phyloP scores from a whole-genome alignment of 2,329 filamentous ascomycete genomes.

The Paraconiothyrium sp. region DNA sequence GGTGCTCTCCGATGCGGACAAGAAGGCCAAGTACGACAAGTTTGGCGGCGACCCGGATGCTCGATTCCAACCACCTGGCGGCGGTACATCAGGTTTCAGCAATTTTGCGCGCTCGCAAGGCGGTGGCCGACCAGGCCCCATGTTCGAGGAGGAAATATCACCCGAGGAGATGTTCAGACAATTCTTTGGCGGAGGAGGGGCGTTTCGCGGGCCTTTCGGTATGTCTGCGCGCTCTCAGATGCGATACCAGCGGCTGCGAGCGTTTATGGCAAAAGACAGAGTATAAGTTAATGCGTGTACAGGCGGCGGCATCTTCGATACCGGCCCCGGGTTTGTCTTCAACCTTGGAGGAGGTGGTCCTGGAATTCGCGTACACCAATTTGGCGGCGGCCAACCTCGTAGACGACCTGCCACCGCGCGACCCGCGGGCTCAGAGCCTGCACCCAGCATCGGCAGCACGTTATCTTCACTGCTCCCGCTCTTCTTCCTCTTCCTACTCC shows the following conservation, averaged over 20 bases:
- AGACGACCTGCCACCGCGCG: conserved; percentile 72
- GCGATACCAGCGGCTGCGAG: conserved; percentile 12
- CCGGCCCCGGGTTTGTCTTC: conserved; percentile 90
- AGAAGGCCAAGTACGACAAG: conserved; percentile 86
- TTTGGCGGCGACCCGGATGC: conserved; percentile 93
- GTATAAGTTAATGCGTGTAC: conserved; percentile 14
- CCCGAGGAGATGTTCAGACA: conserved; percentile 97
- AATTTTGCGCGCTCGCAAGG: conserved; percentile 62
- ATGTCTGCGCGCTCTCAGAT: conserved; percentile 42
- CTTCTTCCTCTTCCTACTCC: conserved; percentile 81
- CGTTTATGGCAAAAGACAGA: conserved; percentile 16
- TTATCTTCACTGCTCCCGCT: conserved; percentile 85
- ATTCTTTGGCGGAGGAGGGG: conserved; percentile 85
- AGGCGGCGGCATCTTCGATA: conserved; percentile 71
- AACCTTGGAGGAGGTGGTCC: conserved; percentile 93
- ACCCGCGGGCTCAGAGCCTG: conserved; percentile 61
- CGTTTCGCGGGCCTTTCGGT: conserved; percentile 73
- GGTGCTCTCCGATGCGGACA: conserved; percentile 90
- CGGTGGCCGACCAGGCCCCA: conserved; percentile 64
- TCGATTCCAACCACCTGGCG: conserved; percentile 73
- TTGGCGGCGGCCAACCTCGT: conserved; percentile 81
- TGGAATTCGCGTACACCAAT: conserved; percentile 93
- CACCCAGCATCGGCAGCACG: conserved; percentile 60
- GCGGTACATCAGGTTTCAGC: conserved; percentile 70
- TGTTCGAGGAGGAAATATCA: conserved; percentile 91